Evolutionary conservation across 2,329 filamentous ascomycete genomes (phyloP), one percentile per base, ranked within the genome.

Genomic region (Fusarium robinianum): DNA sequence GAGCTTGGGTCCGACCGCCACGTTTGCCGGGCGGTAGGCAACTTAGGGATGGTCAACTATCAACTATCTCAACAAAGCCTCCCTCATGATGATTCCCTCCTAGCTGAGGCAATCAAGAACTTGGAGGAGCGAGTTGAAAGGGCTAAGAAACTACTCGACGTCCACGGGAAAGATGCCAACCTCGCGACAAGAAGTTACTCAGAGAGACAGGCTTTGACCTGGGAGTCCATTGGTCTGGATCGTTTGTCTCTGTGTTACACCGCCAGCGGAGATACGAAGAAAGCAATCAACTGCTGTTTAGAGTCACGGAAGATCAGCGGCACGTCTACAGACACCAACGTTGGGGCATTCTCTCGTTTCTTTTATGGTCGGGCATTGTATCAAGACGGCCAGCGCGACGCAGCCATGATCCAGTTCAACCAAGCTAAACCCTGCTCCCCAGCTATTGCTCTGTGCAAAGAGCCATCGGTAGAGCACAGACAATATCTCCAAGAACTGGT

Each of bases 361-460:
- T 68, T 65, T 46, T 60, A 63, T 36, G 67, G 67, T 0, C 53
- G 60, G 2, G 64, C 63, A 5, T 38, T 69, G 3, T 51, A 63
- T 1, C 18, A 32, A 3, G 35, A 54, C 5, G 63, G 62, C 1
- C 51, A 55, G 17, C 37, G 26, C 2, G 50, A 58, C 8, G 58
- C 60, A 24, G 67, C 66, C 2, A 35, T 64, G 23, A 14, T 33
- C 11, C 58, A 64, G 25, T 67, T 69, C 49, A 63, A 67, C 34
- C 27, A 57, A 2, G 37, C 43, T 1, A 42, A 51, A 9, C 41
- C 39, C 1, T 66, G 63, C 40, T 62, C 67, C 0, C 63, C 68
- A 5, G 62, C 63, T n/a, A 66, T 69, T 14, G 67, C 65, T 1
- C 49, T 72, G 12, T 67, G 62, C 53, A 71, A 67, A 40, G 70